Base-by-base conservation (phyloP, 2,329 filamentous ascomycete genomes). In the Anthostomella pinea region DNA sequence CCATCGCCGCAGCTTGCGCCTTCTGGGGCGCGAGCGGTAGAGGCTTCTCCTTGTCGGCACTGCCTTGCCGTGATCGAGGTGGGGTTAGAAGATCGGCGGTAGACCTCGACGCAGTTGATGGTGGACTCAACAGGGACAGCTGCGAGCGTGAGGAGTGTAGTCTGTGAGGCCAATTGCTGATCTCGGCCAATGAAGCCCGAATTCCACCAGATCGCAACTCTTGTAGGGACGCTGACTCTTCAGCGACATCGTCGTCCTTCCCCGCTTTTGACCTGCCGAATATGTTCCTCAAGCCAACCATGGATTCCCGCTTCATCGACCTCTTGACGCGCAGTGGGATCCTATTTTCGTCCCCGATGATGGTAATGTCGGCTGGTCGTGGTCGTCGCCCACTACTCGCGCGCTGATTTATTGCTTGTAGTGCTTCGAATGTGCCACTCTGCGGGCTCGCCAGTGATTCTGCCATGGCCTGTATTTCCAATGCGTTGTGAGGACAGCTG, bases 221-320 rank as follows among this genome's bases (percentile, higher is more conserved):
- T 25, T 55, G 50, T 24, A 59, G 52, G 7, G 58, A 53, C 3
- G 54, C 44, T 4, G 56, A 38, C 5, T 53, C 54, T 18, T 67
- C 62, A 4, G 45, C 38, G 5, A 43, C 38, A 31, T 41, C 46
- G 6, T 49, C 46, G 19, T 48, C 60, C 40, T 62, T 65, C 9
- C 51, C 49, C 3, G 57, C 32, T 51, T 65, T 75, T 14, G 63
- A 62, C 41, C 70, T 66, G 25, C 66, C 62, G 46, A 80, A 79
- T 7, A 80, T 63, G 43, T 60, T 70, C 35, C 71, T 64, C 31
- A 79, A 53, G 3, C 70, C 73, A 33, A 77, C 51, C 39, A 65
- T 71, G 11, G 75, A 78, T 41, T 77, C 74, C 43, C 74, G 63
- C 52, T 63, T 69, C 36, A 53, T 56, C 16, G 67, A 48, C 47